Conservation (phyloP, 2,329 filamentous ascomycete genomes). For the Penicillium decumbens region DNA sequence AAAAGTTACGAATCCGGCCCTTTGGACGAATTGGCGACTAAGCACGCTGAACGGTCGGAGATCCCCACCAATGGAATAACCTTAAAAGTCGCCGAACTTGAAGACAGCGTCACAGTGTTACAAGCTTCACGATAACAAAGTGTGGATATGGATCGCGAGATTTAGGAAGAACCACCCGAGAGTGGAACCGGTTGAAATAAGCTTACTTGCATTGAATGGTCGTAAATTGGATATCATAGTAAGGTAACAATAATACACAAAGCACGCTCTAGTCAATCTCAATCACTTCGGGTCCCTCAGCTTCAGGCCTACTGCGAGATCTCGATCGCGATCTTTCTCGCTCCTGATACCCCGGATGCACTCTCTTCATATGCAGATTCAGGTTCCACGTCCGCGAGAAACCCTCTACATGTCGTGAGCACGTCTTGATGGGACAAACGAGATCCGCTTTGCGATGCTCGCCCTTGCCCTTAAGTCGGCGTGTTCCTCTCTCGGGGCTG, state of each 20-base stretch:
- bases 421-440: slow-evolving; percentile 31
- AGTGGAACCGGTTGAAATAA: neutral
- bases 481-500: neutral
- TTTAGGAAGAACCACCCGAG: slow-evolving; percentile 10
- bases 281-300: neutral
- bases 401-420: slow-evolving; percentile 28
- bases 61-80: neutral
- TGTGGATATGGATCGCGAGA: neutral
- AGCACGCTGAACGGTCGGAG: neutral
- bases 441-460: slow-evolving; percentile 27
- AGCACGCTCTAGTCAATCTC: slow-evolving; percentile 8
- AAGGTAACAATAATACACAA: neutral
- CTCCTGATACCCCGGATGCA: slow-evolving; percentile 26
- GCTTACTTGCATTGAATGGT: neutral
- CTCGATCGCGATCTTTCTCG: slow-evolving; percentile 1
- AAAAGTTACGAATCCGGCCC: neutral
- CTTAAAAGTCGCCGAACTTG: neutral
- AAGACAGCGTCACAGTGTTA: slow-evolving; percentile 6
- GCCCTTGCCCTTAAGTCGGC: slow-evolving; percentile 21
- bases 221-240: slow-evolving; percentile 2
- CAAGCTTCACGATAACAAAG: neutral
- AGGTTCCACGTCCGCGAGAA: slow-evolving; percentile 39
- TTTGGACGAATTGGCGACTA: neutral
- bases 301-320: neutral
- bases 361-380: slow-evolving; percentile 33